A percentile compares a stretch with the other conserved stretches of the same genome.
Conservation (phyloP, 129 eudicot species). For the Artemisia annua region DNA sequence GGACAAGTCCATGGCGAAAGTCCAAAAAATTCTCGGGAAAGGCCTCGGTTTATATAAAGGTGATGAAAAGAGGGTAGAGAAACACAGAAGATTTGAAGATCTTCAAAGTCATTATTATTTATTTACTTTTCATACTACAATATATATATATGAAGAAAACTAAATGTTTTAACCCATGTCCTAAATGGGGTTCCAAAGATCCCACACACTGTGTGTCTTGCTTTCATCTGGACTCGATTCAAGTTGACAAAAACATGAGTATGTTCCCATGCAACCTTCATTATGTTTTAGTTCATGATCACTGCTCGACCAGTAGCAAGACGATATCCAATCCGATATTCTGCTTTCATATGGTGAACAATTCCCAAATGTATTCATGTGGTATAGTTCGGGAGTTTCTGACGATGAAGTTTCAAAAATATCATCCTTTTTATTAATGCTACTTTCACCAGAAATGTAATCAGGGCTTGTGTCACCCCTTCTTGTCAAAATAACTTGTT, state of each 20-base stretch:
- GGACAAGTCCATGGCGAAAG: no score
- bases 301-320: constrained; percentile 18
- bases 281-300: constrained; percentile 22
- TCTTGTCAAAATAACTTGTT: constrained; percentile 21
- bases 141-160: background rate
- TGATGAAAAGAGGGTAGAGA: background rate
- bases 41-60: background rate
- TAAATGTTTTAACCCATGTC: constrained; percentile 18
- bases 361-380: constrained; percentile 24
- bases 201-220: constrained; percentile 40
- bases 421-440: constrained; percentile 24
- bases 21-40: no score
- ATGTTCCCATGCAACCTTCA: constrained; percentile 25
- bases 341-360: constrained; percentile 48
- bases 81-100: background rate
- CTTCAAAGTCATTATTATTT: constrained; percentile 6
- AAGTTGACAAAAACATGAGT: constrained; percentile 29
- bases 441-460: constrained; percentile 17
- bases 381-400: constrained; percentile 7
- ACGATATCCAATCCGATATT: constrained; percentile 43
- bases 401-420: constrained; percentile 27
- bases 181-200: constrained; percentile 49
- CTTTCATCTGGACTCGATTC: constrained; percentile 35
- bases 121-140: constrained; percentile 7
- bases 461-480: constrained; percentile 15